Evolutionary conservation across 202 grass and related monocot species (phyloP), one percentile per base, ranked within the genome.

Genomic region (Digitaria exilis): DNA sequence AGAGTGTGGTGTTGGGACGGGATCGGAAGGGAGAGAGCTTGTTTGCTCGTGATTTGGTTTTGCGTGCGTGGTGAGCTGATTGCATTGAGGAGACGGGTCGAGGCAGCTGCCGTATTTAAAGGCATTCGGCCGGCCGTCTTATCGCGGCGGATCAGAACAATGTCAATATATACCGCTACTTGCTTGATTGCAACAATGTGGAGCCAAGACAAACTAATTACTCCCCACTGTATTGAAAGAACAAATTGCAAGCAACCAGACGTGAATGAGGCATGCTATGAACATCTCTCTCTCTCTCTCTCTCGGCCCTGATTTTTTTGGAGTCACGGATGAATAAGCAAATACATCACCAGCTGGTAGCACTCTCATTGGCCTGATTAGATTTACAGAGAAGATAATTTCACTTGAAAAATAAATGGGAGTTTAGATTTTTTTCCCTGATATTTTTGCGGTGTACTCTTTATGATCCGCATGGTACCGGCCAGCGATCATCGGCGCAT

Each of bases 171-270:
- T 28, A 71, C 22, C 25, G 22, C 22, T 9, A 8, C 17, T 1
- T 45, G 10, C 37, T 49, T 71, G 68, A 43, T 49, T 32, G 25
- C 11, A 30, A 32, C 61, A 64, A 70, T 71, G 24, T 25, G 24
- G 50, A 51, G 45, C 45, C 30, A 32, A 51, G 69, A 32, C 0
- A 15, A 71, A 50, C 26, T 18, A 11, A 46, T 9, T 39, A 39
- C 9, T 39, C 7, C 44, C 25, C 24, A 24, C 50, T 25, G 12
- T 13, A 32, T 51, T 32, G 15, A 52, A 73, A 54, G 48, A 73
- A 73, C 45, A 73, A 73, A 50, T 45, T 73, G 17, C 18, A 73
- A 52, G 46, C 70, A 73, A 73, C 46, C 29, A 32, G 28, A 46
- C 52, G 45, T 49, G 24, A 71, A 28, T 49, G 24, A 71, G 26